phyloP scores from a whole-genome alignment of 2,329 filamentous ascomycete species.

The Phoma sp. region DNA sequence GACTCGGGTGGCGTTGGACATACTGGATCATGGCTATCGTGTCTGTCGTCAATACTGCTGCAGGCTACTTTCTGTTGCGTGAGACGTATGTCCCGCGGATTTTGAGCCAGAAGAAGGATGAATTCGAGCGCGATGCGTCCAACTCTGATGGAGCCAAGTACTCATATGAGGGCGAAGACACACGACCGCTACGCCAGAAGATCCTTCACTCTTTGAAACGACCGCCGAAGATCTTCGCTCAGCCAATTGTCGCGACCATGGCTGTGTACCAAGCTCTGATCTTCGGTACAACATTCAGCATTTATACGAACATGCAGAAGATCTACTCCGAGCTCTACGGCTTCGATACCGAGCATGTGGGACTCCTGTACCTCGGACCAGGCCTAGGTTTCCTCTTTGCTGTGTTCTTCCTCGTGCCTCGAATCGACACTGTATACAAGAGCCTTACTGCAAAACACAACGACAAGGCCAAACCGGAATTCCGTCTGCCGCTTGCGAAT shows the following conservation, averaged over 20 bases:
- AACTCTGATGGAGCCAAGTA: slow-evolving; percentile 43
- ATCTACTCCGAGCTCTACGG: slow-evolving; percentile 54
- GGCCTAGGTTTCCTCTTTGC: slow-evolving; percentile 53
- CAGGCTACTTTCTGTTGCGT: slow-evolving; percentile 53
- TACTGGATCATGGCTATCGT: slow-evolving; percentile 57
- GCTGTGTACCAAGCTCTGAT: slow-evolving; percentile 55
- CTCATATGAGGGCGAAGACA: slow-evolving; percentile 53
- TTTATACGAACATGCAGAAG: slow-evolving; percentile 57
- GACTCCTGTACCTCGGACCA: slow-evolving; percentile 54
- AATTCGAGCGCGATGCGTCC: slow-evolving; percentile 40
- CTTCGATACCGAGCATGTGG: slow-evolving; percentile 55
- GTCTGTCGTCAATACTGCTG: slow-evolving; percentile 48
- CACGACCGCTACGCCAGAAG: slow-evolving; percentile 46
- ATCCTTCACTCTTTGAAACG: slow-evolving; percentile 48
- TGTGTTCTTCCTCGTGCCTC: slow-evolving; percentile 55
- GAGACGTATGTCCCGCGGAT: slow-evolving; percentile 55
- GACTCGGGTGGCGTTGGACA: slow-evolving; percentile 56
- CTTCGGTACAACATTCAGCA: slow-evolving; percentile 56
- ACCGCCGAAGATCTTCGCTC: slow-evolving; percentile 52
- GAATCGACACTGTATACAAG: slow-evolving; percentile 58
- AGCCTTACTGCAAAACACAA: slow-evolving; percentile 49
- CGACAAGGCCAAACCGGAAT: slow-evolving; percentile 52
- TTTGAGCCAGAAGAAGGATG: slow-evolving; percentile 43
- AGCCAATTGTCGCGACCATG: slow-evolving; percentile 57
- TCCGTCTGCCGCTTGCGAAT: slow-evolving; percentile 54